These are phyloP conservation scores for Trypanosoma theileri DNA, from an alignment of 208 protist species.

Conservation along the genomic window DNA sequence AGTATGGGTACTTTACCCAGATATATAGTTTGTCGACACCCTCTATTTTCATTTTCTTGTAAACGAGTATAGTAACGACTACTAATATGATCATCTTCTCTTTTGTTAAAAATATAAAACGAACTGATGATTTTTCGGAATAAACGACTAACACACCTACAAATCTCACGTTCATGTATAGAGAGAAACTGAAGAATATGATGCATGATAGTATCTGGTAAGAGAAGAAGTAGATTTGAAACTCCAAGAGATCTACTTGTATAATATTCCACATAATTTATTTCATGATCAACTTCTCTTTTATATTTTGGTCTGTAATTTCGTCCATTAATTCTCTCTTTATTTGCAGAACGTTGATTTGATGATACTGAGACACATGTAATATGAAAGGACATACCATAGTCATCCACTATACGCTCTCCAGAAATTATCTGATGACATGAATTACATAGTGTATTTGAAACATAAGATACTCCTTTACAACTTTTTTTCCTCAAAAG, in stretches of 20 bases:
- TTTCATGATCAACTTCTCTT: conserved; percentile 1
- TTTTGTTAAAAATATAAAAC: conserved; percentile 25
- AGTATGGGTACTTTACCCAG: conserved; percentile 4
- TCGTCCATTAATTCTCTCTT: not conserved
- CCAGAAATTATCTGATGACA: conserved; percentile 21
- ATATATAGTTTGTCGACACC: conserved; percentile 12
- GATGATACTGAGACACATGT: not conserved
- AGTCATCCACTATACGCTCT: conserved; percentile 19
- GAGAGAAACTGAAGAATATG: conserved; percentile 21
- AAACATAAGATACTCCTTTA: conserved; percentile 11
- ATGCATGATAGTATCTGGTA: conserved; percentile 19
- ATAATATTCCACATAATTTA: conserved; percentile 23
- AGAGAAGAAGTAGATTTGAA: conserved; percentile 15
- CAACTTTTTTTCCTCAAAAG: conserved; percentile 10
- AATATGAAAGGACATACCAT: conserved; percentile 21
- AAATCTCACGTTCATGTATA: conserved; percentile 11
- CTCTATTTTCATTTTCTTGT: not conserved
- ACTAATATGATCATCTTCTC: conserved; percentile 20
- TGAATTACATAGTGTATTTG: conserved; percentile 11
- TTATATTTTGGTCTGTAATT: not conserved
- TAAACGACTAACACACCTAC: conserved; percentile 16
- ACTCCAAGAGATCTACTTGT: conserved; percentile 12
- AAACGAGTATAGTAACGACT: conserved; percentile 21
- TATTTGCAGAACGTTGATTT: not conserved
- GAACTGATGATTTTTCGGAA: conserved; percentile 20